These are phyloP conservation scores for Candida orba DNA, from an alignment of 805 yeast genomes.

Conservation along the genomic window DNA sequence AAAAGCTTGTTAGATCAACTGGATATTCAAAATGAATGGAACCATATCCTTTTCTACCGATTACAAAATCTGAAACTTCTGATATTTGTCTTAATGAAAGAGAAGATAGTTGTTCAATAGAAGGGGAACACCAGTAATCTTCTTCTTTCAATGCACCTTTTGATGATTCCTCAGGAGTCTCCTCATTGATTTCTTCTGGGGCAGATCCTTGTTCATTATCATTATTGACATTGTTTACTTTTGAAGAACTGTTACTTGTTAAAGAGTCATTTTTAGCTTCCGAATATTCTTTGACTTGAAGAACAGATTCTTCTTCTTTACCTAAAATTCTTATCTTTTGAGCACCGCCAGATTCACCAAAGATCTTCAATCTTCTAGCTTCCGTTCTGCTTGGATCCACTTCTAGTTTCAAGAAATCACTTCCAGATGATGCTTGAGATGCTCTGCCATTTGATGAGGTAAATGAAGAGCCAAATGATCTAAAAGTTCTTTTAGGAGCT, in stretches of 20 bases:
- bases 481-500: conserved; percentile 1
- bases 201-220: not conserved
- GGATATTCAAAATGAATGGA: conserved; percentile 59
- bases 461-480: conserved; percentile 5
- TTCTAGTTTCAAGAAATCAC: conserved; percentile 24
- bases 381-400: conserved; percentile 37
- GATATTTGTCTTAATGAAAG: conserved; percentile 42
- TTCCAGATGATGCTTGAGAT: conserved; percentile 7
- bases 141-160: conserved; percentile 3
- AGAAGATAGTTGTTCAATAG: conserved; percentile 40
- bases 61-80: conserved; percentile 53
- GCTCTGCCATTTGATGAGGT: not conserved
- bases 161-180: conserved; percentile 1
- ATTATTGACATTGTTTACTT: conserved; percentile 1
- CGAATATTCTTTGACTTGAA: not conserved
- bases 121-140: conserved; percentile 72
- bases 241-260: not conserved
- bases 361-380: conserved; percentile 33
- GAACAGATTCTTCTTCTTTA: conserved; percentile 9
- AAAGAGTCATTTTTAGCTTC: not conserved
- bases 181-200: not conserved
- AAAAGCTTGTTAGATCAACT: conserved; percentile 57
- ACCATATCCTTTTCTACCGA: conserved; percentile 64
- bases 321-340: conserved; percentile 23
- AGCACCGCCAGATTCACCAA: conserved; percentile 24